These are phyloP conservation scores for Persicaria tinctoria DNA, from an alignment of 148 eudicot species.

Conservation along the genomic window DNA sequence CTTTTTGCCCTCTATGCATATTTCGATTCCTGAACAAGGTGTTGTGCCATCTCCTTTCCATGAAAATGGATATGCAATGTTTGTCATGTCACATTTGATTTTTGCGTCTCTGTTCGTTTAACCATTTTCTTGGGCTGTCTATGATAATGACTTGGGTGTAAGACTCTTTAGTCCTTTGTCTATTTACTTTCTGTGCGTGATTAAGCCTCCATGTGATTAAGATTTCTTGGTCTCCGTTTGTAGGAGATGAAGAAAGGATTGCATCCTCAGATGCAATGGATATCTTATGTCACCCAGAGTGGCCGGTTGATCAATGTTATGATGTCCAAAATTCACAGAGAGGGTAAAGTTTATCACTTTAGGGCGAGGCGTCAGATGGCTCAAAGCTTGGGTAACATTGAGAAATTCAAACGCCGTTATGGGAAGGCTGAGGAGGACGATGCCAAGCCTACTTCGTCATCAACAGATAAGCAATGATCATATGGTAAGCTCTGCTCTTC, in stretches of 20 bases:
- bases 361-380: slow-evolving; percentile 82
- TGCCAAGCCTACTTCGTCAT: not conserved
- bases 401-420: slow-evolving; percentile 75
- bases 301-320: slow-evolving; percentile 59
- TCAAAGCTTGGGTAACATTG: slow-evolving; percentile 62
- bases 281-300: slow-evolving; percentile 59
- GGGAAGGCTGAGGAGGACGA: slow-evolving; percentile 40
- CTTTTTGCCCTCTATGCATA: too few species aligned
- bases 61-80: too few species aligned
- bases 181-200: not conserved
- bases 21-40: too few species aligned
- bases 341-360: slow-evolving; percentile 77
- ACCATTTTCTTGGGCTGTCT: too few species aligned
- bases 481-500: not conserved
- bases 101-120: too few species aligned
- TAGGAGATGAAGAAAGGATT: slow-evolving; percentile 60
- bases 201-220: too few species aligned
- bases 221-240: not conserved
- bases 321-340: slow-evolving; percentile 76
- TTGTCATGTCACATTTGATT: too few species aligned
- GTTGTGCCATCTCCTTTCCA: too few species aligned
- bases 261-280: slow-evolving; percentile 78
- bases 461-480: slow-evolving; percentile 1
- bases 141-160: too few species aligned
- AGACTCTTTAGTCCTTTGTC: too few species aligned